Conservation (phyloP, 2,329 filamentous ascomycete genomes). For the Balansia obtecta region DNA sequence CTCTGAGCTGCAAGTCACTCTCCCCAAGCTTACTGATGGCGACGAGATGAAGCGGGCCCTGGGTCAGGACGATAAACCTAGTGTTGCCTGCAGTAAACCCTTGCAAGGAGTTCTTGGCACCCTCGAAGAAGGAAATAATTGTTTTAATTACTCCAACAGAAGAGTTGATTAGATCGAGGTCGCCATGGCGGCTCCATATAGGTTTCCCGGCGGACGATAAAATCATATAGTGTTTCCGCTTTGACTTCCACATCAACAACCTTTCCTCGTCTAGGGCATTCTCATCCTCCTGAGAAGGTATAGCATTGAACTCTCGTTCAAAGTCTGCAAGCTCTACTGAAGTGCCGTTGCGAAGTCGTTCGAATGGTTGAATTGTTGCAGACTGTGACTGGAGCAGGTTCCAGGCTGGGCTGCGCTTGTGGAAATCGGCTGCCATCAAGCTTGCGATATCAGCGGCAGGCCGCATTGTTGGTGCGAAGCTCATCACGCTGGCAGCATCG, state of each 20-base stretch:
- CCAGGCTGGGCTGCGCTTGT: conserved; percentile 56
- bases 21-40: conserved; percentile 89
- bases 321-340: conserved; percentile 55
- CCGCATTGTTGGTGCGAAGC: conserved; percentile 50
- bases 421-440: conserved; percentile 60
- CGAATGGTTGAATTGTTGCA: conserved; percentile 47
- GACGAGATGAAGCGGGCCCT: conserved; percentile 83
- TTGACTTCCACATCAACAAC: conserved; percentile 71
- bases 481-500: conserved; percentile 54
- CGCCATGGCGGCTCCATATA: conserved; percentile 91
- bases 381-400: conserved; percentile 52
- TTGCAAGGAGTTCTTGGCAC: conserved; percentile 60
- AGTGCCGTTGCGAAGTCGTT: conserved; percentile 31
- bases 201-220: conserved; percentile 93
- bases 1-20: conserved; percentile 75
- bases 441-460: conserved; percentile 66
- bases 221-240: conserved; percentile 95
- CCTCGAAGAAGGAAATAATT: conserved; percentile 93
- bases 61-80: conserved; percentile 73
- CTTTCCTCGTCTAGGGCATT: conserved; percentile 41
- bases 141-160: conserved; percentile 95
- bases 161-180: conserved; percentile 77
- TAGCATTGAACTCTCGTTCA: conserved; percentile 62
- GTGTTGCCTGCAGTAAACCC: conserved; percentile 80
- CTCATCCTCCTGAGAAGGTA: conserved; percentile 42